Evolutionary conservation across 1,284 basidiomycete species (phyloP).

Genomic region (Taiwanofungus camphoratus): DNA sequence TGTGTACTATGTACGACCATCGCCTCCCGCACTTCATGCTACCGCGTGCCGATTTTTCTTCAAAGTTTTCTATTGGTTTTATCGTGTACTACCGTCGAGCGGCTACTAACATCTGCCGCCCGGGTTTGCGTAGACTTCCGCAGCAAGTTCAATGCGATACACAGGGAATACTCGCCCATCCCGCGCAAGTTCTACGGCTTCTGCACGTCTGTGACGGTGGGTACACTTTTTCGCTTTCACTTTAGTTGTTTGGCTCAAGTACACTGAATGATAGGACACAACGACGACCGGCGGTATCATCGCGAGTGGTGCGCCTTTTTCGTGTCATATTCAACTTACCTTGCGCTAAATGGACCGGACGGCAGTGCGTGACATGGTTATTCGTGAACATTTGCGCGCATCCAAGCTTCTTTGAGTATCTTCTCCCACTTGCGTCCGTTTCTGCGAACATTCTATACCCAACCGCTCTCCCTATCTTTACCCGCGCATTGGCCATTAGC

Average conservation of each 20-base stretch:
- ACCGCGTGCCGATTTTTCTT: too few relatives aligned
- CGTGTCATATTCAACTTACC: neutral
- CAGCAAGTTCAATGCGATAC: constrained; percentile 73
- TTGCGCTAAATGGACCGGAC: neutral
- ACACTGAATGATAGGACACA: constrained; percentile 44
- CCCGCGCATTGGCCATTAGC: too few relatives aligned
- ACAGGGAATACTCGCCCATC: constrained; percentile 67
- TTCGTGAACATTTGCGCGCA: constrained; percentile 51
- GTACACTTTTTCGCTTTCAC: constrained; percentile 15
- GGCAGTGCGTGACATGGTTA: constrained; percentile 66
- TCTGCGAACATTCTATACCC: too few relatives aligned
- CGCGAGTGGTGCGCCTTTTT: constrained; percentile 51
- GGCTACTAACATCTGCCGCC: neutral
- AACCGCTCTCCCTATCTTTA: too few relatives aligned
- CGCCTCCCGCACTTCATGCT: too few relatives aligned
- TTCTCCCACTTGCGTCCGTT: too few relatives aligned
- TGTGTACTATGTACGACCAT: too few relatives aligned
- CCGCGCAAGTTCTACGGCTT: constrained; percentile 77
- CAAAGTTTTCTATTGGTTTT: neutral
- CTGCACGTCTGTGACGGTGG: constrained; percentile 70
- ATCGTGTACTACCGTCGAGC: neutral
- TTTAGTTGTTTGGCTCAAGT: neutral
- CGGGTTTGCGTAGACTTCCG: constrained; percentile 49
- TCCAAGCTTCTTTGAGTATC: constrained; percentile 24
- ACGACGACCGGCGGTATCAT: constrained; percentile 73